phyloP scores from a whole-genome alignment of 495 filamentous ascomycete genomes.

The Bacidia rubella region DNA sequence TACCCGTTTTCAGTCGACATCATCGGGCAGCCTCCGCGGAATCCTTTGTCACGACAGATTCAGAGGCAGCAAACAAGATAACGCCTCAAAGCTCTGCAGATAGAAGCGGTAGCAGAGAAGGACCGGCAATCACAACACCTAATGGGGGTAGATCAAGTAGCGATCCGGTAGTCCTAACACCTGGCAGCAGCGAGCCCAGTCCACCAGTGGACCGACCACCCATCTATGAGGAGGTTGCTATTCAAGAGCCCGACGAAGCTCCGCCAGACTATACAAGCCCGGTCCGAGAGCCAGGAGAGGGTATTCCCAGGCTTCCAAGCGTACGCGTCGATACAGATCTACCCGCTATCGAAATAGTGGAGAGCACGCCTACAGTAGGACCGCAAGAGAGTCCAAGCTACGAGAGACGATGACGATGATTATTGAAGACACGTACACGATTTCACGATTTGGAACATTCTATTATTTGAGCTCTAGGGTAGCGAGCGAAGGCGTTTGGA shows the following conservation, averaged over 20 bases:
- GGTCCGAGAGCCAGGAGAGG: constrained; percentile 3
- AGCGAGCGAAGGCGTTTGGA: background rate
- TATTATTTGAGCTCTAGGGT: too few relatives aligned
- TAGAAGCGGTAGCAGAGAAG: constrained; percentile 8
- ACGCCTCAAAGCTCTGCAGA: constrained; percentile 17
- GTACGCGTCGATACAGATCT: constrained; percentile 9
- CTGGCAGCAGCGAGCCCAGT: constrained; percentile 8
- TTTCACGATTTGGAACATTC: too few relatives aligned
- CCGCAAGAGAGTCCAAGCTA: background rate
- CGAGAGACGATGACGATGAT: background rate
- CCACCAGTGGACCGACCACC: constrained; percentile 5
- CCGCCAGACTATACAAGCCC: constrained; percentile 15
- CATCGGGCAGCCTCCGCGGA: constrained; percentile 12
- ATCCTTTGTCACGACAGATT: constrained; percentile 15
- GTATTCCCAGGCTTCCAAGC: constrained; percentile 13
- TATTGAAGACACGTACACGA: background rate
- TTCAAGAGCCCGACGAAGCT: constrained; percentile 13
- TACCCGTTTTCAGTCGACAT: constrained; percentile 3
- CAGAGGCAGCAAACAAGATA: background rate
- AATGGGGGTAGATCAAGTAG: background rate
- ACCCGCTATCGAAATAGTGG: constrained; percentile 16
- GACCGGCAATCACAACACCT: background rate
- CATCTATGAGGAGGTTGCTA: background rate
- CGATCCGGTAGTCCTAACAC: constrained; percentile 9
- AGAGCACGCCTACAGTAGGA: constrained; percentile 11